Evolutionary conservation across 768 basidiomycete species (phyloP), one percentile per base, ranked within the genome.

Genomic region (Ramaria sp.): DNA sequence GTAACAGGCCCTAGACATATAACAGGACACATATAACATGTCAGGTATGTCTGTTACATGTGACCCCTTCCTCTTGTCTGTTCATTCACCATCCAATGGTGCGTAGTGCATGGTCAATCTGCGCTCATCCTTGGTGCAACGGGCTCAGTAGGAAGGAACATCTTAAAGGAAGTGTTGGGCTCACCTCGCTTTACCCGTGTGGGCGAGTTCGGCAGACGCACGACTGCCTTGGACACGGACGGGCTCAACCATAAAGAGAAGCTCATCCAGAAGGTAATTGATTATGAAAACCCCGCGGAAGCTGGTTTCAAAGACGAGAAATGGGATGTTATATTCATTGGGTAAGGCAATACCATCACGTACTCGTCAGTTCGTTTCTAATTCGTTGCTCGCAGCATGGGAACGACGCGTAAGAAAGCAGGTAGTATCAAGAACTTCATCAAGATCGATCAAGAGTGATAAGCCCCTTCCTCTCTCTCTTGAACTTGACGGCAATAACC

Each of bases 111-210:
- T 2, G 59, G 45, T 12, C 42, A 65, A 62, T 69, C 80, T 15
- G 86, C 88, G n/a, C 77, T 91, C 57, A 70, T 91, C 20, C 61
- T 91, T 43, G 89, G 89, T 19, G 83, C 81, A 1, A 89, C 88
- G 0, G 89, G 89, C 51, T 81, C 81, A 51, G 75, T 75, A 3
- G 89, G 89, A 34, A 77, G 75, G 41, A 69, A 76, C 41, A 70
- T 88, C 43, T 77, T 91, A 15, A 71, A 71, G 22, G 76, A 83
- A 50, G 77, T 90, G 7, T 78, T 91, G 30, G 68, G 73, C 1
- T 80, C 77, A 13, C 9, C 53, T 65, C 15, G 73, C 75, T 13
- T 50, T 71, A 15, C 66, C 80, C 30, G 64, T 72, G 2, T 53
- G 63, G 0, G 73, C 72, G 87, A 89, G 59, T 86, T 80, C 58